Base-by-base conservation (phyloP, 2,329 filamentous ascomycete species). In the Neonectria sp. region DNA sequence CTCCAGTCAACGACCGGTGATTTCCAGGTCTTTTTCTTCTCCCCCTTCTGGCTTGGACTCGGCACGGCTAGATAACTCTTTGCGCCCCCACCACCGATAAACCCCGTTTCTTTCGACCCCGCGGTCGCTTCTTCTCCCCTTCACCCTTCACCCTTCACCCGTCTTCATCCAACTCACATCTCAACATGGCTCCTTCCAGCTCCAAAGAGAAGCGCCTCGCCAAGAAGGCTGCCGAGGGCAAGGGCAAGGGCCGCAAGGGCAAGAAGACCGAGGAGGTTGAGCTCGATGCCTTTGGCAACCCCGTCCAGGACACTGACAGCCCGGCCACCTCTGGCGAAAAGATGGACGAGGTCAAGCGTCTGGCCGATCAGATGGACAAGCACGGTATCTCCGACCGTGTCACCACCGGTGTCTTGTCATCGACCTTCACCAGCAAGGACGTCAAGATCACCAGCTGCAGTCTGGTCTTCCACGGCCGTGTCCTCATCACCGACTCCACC, bases 351-450 rank as follows among this genome's bases (percentile, higher is more conserved):
- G 91, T 98, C 72, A 93, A 95, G 86, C 95, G 95, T 81, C 89
- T 99, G 74, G 91, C 93, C 51, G 88, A 95, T 61, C 97, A 99
- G 86, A 93, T 97, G 89, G 96, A 99, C 85, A 93, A 97, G 85
- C 90, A 97, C 81, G 96, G 96, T 79, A 88, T 99, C 73, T 98
- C 96, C 15, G 96, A 99, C 84, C 93, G 96, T 82, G 96, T 99
- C 82, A 99, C 97, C 68, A 99, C 96, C 68, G 96, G 96, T 89
- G 96, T 99, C 63, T 87, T 99, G 70, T 88, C 95, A 43, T 99
- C 96, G 51, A 90, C 95, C 71, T 83, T 89, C 71, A 88, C 93
- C 74, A 97, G 93, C 86, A 93, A 94, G 84, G 96, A 99, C 83
- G 94, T 97, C 83, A 99, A 99, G 88, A 96, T 99, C 82, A 97